Base-by-base conservation (phyloP, 2,329 filamentous ascomycete genomes). In the Alternaria alternata region DNA sequence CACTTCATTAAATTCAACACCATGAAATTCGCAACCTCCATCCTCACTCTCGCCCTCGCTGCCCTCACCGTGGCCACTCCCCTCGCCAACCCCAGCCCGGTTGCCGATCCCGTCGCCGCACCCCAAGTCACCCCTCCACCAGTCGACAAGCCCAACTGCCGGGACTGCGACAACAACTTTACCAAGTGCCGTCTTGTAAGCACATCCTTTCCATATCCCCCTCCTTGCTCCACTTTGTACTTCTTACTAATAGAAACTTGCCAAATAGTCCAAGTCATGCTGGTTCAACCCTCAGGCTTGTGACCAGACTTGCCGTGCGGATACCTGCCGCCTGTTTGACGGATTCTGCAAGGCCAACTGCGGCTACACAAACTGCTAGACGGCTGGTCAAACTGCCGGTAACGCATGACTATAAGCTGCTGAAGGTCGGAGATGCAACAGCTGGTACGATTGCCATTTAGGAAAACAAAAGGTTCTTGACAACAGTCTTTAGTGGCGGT, bases 331-430 rank as follows among this genome's bases (percentile, higher is more conserved):
- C 16, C 14, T 16, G 26, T 34, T 16, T 16, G 3, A 22, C 9
- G 20, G 20, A 14, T 54, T 34, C 51, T 54, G 51, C 20, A 26
- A 32, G 51, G 16, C 78, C 76, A 80, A 20, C 49, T 62, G 39
- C 26, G 14, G 46, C 8, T 48, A 34, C 12, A 48, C 7, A 12
- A n/a, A 22, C 14, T 32, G 28, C 9, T 48, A 34, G 18, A 16
- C 18, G 5, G 38, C 18, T 41, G 38, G 9, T 22, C 8, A 16
- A 12, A 16, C 32, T 16, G 18, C 28, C 28, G 4, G 28, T 9
- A 30, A 4, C 11, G 28, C 28, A 0, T 30, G 28, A 30, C 28
- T 30, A 11, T 4, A 30, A 11, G 18, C 38, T 41, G 20, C 38
- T 41, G 2, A 3, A 18, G 12, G 38, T 5, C 18, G 8, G 7